Evolutionary conservation across 495 filamentous ascomycete genomes (phyloP).

Genomic region (Xylaria bambusicola): DNA sequence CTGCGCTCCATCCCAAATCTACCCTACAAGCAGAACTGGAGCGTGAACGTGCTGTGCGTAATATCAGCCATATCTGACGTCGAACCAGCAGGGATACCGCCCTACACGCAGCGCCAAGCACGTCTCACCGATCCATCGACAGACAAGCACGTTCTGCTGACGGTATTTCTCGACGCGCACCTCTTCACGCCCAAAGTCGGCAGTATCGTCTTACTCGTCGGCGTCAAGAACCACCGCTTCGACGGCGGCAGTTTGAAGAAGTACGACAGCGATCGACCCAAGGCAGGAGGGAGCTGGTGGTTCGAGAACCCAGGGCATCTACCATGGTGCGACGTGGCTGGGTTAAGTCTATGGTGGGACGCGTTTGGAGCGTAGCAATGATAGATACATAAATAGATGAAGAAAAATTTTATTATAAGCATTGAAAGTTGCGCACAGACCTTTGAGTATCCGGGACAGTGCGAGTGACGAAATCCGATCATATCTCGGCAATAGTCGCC

Average conservation of each 20-base stretch:
- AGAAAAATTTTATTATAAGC: too few relatives aligned
- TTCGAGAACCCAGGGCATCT: constrained; percentile 37
- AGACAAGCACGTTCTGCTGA: constrained; percentile 44
- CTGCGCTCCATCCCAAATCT: constrained; percentile 44
- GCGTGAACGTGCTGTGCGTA: constrained; percentile 47
- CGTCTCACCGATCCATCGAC: constrained; percentile 45
- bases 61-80: constrained; percentile 41
- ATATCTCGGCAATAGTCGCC: too few relatives aligned
- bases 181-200: constrained; percentile 41
- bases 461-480: too few relatives aligned
- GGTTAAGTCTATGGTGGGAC: constrained; percentile 46
- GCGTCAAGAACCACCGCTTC: constrained; percentile 50
- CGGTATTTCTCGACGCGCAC: constrained; percentile 48
- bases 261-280: constrained; percentile 42
- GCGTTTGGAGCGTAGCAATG: too few relatives aligned
- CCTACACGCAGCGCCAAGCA: constrained; percentile 43
- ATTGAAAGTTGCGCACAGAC: too few relatives aligned
- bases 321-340: constrained; percentile 44
- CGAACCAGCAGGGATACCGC: constrained; percentile 40
- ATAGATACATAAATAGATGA: too few relatives aligned
- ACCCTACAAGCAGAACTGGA: constrained; percentile 53
- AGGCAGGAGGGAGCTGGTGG: constrained; percentile 44
- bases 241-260: constrained; percentile 52
- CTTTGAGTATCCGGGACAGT: too few relatives aligned
- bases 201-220: constrained; percentile 44